A percentile compares a stretch with the other conserved stretches of the same genome.
Evolutionary conservation across 2,329 filamentous ascomycete species (phyloP).

Genomic region (Emergomyces orientalis): DNA sequence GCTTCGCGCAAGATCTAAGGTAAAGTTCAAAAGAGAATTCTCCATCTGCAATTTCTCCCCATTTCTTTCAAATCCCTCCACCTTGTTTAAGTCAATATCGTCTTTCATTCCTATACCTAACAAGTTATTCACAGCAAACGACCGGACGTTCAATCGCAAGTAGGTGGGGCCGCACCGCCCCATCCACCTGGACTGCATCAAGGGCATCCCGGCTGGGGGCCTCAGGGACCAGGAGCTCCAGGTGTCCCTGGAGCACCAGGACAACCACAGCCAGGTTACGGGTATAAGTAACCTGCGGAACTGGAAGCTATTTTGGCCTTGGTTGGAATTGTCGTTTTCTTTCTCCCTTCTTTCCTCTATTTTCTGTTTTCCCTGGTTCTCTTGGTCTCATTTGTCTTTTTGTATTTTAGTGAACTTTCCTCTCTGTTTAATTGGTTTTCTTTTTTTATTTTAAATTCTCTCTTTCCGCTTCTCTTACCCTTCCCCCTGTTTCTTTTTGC

Average conservation of each 20-base stretch:
- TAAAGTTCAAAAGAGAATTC: background rate
- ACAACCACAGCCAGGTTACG: slow-evolving; percentile 2
- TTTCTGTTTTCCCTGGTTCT: background rate
- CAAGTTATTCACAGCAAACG: slow-evolving; percentile 10
- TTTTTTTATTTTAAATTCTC: background rate
- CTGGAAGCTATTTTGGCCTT: background rate
- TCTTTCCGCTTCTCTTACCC: no score
- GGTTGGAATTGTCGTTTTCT: background rate
- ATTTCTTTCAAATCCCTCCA: background rate
- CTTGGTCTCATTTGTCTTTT: background rate
- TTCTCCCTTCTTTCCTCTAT: background rate
- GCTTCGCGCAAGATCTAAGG: slow-evolving; percentile 17
- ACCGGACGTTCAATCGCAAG: slow-evolving; percentile 17
- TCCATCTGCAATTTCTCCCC: background rate
- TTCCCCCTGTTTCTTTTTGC: no score
- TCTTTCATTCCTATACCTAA: background rate
- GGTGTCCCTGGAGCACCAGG: background rate
- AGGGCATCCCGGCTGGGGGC: slow-evolving; percentile 1
- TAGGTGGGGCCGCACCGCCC: background rate
- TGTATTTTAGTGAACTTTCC: background rate
- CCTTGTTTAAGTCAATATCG: background rate
- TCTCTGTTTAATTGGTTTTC: background rate
- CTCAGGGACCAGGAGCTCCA: background rate
- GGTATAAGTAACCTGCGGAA: slow-evolving; percentile 4
- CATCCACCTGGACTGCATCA: background rate